Evolutionary conservation across 2,329 filamentous ascomycete species (phyloP).

Genomic region (Tolypocladium tropicale): DNA sequence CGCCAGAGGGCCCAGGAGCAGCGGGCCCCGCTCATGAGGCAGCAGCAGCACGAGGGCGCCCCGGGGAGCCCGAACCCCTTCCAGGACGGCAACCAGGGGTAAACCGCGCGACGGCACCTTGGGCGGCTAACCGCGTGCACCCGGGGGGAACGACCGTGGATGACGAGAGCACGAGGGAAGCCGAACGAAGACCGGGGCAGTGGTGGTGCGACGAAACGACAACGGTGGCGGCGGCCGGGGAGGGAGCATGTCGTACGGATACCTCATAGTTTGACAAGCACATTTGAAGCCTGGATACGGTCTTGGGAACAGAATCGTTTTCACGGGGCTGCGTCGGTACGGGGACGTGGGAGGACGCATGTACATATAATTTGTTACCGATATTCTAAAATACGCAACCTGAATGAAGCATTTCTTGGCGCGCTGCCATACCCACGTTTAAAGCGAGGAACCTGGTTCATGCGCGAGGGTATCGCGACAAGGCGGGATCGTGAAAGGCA

Average conservation of each 20-base stretch:
- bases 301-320: too few relatives aligned
- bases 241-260: neutral
- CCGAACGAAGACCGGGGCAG: too few relatives aligned
- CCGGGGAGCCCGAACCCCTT: constrained; percentile 21
- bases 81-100: constrained; percentile 17
- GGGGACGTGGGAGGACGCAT: neutral
- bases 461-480: too few relatives aligned
- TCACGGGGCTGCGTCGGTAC: too few relatives aligned
- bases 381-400: neutral
- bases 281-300: neutral
- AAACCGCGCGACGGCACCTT: too few relatives aligned
- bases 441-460: too few relatives aligned
- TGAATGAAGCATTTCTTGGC: neutral
- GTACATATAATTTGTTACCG: neutral
- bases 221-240: neutral
- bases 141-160: too few relatives aligned
- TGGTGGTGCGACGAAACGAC: too few relatives aligned
- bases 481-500: too few relatives aligned
- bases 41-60: constrained; percentile 15
- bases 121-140: neutral
- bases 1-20: constrained; percentile 26
- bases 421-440: too few relatives aligned
- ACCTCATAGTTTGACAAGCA: neutral
- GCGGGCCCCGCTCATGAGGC: constrained; percentile 26
- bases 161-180: too few relatives aligned